phyloP scores from a whole-genome alignment of 1,284 basidiomycete species.

The Rhizoctonia solani region DNA sequence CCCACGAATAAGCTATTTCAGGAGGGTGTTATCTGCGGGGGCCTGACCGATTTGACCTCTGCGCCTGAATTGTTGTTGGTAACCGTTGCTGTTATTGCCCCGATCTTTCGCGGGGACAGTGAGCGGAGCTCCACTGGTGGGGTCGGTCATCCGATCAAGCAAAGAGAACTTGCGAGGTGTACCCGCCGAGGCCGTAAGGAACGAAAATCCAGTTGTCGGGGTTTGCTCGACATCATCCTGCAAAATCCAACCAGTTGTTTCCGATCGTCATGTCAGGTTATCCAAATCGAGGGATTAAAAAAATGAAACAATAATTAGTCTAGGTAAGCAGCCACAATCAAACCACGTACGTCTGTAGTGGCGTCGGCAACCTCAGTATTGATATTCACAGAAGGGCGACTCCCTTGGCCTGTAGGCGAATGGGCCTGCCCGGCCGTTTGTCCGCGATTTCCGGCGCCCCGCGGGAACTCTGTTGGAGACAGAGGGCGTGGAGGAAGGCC shows the following conservation, averaged over 20 bases:
- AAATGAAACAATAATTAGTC: neutral
- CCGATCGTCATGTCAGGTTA: too few species aligned
- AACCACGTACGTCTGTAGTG: constrained; percentile 23
- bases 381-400: neutral
- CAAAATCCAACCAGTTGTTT: too few species aligned
- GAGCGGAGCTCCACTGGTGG: constrained; percentile 5
- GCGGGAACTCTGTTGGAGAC: neutral
- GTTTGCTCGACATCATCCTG: too few species aligned
- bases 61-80: constrained; percentile 1
- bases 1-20: too few species aligned
- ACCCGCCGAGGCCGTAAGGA: neutral
- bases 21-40: too few species aligned
- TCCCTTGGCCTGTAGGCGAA: constrained; percentile 2
- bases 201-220: neutral
- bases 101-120: neutral
- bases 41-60: too few species aligned
- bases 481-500: constrained; percentile 21
- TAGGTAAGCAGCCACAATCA: too few species aligned
- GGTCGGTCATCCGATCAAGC: constrained; percentile 28
- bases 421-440: neutral
- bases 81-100: neutral
- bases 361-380: neutral
- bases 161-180: constrained; percentile 22
- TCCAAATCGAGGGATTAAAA: too few species aligned
- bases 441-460: neutral